These are phyloP conservation scores for Nakazawaea pomicola DNA, from an alignment of 805 yeast genomes.

Conservation along the genomic window DNA sequence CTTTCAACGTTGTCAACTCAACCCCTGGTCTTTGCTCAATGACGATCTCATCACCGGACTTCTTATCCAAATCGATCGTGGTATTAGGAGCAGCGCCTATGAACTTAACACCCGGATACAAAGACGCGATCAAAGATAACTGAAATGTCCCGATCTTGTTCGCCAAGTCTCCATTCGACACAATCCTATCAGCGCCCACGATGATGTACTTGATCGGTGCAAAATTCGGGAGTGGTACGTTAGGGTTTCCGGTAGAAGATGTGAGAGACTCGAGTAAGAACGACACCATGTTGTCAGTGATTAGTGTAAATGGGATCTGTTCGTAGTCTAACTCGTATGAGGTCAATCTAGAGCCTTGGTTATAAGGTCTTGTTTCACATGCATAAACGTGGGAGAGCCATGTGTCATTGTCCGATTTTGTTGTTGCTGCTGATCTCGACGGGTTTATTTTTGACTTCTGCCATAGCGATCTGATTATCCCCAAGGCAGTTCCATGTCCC, in stretches of 20 bases:
- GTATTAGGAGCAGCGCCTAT: constrained; percentile 95
- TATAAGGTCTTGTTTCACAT: constrained; percentile 92
- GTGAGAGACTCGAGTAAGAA: constrained; percentile 54
- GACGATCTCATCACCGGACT: constrained; percentile 66
- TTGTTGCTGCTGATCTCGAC: constrained; percentile 14
- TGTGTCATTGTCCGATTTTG: constrained; percentile 26
- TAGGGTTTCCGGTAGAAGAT: constrained; percentile 6
- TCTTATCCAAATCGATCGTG: constrained; percentile 69
- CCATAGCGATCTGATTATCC: constrained; percentile 77
- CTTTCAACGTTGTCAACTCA: constrained; percentile 75
- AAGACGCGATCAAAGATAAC: constrained; percentile 67
- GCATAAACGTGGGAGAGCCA: constrained; percentile 73
- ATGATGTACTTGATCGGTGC: constrained; percentile 84
- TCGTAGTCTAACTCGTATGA: constrained; percentile 88
- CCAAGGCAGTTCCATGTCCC: constrained; percentile 96
- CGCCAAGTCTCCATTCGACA: constrained; percentile 91
- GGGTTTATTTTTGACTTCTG: constrained; percentile 28
- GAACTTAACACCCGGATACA: constrained; percentile 64
- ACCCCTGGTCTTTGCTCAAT: constrained; percentile 84
- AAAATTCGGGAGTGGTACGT: constrained; percentile 16
- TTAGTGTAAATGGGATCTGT: constrained; percentile 77
- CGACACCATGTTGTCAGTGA: constrained; percentile 90
- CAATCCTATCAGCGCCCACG: constrained; percentile 95
- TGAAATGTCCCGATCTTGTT: constrained; percentile 96
- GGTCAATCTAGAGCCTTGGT: constrained; percentile 92